Evolutionary conservation across 2,329 filamentous ascomycete genomes (phyloP), one percentile per base, ranked within the genome.

Genomic region (Phaeosphaeria sp.): DNA sequence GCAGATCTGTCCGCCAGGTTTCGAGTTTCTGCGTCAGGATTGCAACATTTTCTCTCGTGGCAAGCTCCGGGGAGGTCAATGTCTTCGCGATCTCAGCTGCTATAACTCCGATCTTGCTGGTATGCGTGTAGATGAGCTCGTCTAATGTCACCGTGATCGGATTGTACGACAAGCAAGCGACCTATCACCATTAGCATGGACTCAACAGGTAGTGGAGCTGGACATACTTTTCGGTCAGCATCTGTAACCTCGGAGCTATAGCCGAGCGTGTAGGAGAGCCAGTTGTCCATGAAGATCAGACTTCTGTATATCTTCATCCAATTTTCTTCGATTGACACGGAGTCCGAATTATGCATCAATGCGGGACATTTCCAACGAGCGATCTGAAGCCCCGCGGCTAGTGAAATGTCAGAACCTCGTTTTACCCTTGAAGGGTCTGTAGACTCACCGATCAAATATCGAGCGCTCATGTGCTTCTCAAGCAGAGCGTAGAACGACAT

Each of bases 231-330:
- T 13, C 70, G 59, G 46, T 77, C 75, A 11, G 58, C 65, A 5
- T 65, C 18, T 8, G 69, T 72, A 6, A 73, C 66, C 45, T 76
- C 74, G 6, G 74, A 68, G 7, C 54, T 58, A 51, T 77, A 78
- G 7, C 76, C 76, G 1, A 78, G 57, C 1, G 75, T 78, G 42
- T 75, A 77, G 1, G 74, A 74, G 6, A 77, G 65, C 76, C 76
- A 78, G 21, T 71, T 72, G 56, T 77, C 76, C 71, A 77, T 74
- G 59, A 77, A 78, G 8, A 77, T 71, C 9, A 77, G 58, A 48
- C 73, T 77, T 9, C 74, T 66, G 36, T 69, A 73, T 15, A 78
- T 53, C 40, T 67, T 71, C 18, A 60, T 66, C 69, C 70, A 73
- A 30, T 61, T 64, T 0, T 72, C 66, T 17, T 60, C 57, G 24